phyloP scores from a whole-genome alignment of 306 rosid species.

The Mimosa bimucronata region DNA sequence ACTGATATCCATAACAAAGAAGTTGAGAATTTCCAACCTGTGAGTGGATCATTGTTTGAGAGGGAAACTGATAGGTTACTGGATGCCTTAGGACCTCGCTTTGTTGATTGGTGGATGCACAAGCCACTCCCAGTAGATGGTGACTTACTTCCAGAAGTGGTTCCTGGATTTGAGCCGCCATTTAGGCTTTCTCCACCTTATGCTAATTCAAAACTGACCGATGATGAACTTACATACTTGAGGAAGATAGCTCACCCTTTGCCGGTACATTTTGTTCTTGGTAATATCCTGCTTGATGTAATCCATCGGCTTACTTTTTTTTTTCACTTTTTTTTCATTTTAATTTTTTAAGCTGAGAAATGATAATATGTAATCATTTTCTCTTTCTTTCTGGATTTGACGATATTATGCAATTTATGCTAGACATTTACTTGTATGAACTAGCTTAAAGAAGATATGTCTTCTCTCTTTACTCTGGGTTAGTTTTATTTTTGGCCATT shows the following conservation, averaged over 20 bases:
- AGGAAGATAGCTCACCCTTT: slow-evolving; percentile 71
- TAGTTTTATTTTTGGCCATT: too few species aligned
- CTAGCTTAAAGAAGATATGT: too few species aligned
- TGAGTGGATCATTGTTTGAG: slow-evolving; percentile 63
- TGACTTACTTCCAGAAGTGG: slow-evolving; percentile 76
- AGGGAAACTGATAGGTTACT: slow-evolving; percentile 82
- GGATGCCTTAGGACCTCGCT: slow-evolving; percentile 89
- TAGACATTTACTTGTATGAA: too few species aligned
- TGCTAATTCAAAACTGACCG: slow-evolving; percentile 56
- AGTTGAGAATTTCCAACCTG: slow-evolving; percentile 39
- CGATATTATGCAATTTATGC: too few species aligned
- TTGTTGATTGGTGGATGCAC: slow-evolving; percentile 91
- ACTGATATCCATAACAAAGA: slow-evolving; percentile 16
- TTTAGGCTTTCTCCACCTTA: slow-evolving; percentile 68
- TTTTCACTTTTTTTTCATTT: background rate
- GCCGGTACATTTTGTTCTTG: slow-evolving; percentile 93
- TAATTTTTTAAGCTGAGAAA: background rate
- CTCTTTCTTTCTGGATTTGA: slow-evolving; percentile 18
- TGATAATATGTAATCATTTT: slow-evolving; percentile 24
- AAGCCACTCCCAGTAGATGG: slow-evolving; percentile 95
- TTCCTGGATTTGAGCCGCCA: slow-evolving; percentile 75
- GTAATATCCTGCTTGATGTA: slow-evolving; percentile 48
- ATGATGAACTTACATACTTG: slow-evolving; percentile 65
- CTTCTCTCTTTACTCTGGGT: too few species aligned
- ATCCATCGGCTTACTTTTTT: slow-evolving; percentile 24